These are phyloP conservation scores for Oleoguttula mirabilis DNA, from an alignment of 495 filamentous ascomycete genomes.

Conservation along the genomic window DNA sequence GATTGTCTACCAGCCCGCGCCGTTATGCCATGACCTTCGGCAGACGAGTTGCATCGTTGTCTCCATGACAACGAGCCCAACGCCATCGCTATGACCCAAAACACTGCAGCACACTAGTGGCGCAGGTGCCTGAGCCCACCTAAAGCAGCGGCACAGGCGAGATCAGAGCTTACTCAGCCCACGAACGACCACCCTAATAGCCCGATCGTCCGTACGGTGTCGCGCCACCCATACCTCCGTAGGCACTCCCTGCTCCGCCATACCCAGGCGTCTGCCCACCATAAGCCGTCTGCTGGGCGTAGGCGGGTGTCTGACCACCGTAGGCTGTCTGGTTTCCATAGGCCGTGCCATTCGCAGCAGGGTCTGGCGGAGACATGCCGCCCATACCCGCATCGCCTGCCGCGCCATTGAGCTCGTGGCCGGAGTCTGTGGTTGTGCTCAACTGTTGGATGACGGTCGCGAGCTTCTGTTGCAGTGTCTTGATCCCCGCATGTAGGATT, in stretches of 20 bases:
- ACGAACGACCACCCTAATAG: neutral
- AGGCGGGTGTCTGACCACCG: slow-evolving; percentile 2
- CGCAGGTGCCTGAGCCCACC: no score
- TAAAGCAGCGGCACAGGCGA: neutral
- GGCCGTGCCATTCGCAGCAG: slow-evolving; percentile 23
- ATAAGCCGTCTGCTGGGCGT: slow-evolving; percentile 4
- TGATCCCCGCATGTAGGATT: slow-evolving; percentile 80
- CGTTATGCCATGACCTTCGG: no score
- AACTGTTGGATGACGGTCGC: slow-evolving; percentile 71
- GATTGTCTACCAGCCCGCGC: no score
- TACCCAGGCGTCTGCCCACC: slow-evolving; percentile 14
- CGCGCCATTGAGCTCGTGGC: slow-evolving; percentile 38
- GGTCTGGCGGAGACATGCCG: slow-evolving; percentile 45
- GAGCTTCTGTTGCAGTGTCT: slow-evolving; percentile 78
- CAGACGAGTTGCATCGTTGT: no score
- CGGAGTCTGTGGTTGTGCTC: slow-evolving; percentile 30
- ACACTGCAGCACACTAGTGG: neutral
- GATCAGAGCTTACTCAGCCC: neutral
- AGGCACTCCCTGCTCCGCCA: slow-evolving; percentile 7
- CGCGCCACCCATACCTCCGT: slow-evolving; percentile 16
- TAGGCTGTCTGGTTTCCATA: slow-evolving; percentile 13
- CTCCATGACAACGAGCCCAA: no score
- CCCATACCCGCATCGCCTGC: slow-evolving; percentile 31
- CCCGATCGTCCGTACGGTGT: slow-evolving; percentile 19
- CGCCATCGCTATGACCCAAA: neutral